phyloP scores from a whole-genome alignment of 108 stramenopile species.

The Cyclotella choctawhatcheeana region DNA sequence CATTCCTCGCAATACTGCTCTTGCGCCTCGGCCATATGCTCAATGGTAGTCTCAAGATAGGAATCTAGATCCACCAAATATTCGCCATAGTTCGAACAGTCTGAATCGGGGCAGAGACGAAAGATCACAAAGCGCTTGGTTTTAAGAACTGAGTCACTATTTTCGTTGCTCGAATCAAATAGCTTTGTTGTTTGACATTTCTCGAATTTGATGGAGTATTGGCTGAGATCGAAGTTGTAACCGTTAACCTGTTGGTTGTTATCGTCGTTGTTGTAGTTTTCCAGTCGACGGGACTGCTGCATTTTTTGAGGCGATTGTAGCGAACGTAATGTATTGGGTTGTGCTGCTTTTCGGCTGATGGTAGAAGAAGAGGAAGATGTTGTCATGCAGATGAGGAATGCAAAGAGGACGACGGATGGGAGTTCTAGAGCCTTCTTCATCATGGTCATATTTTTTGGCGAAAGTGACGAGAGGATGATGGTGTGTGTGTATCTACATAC shows the following conservation, averaged over 20 bases:
- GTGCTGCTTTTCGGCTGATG: too few relatives aligned
- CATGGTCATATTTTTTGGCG: too few relatives aligned
- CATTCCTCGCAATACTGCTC: conserved; percentile 79
- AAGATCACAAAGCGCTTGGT: conserved; percentile 86
- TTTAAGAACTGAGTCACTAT: conserved; percentile 61
- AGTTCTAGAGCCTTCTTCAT: too few relatives aligned
- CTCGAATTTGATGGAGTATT: conserved; percentile 81
- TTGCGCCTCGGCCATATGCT: conserved; percentile 69
- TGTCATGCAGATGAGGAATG: too few relatives aligned
- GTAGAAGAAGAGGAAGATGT: too few relatives aligned
- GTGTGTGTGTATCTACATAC: too few relatives aligned
- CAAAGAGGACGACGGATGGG: too few relatives aligned
- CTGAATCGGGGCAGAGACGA: conserved; percentile 75
- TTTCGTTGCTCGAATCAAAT: conserved; percentile 61
- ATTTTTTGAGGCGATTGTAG: neutral
- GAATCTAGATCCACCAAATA: conserved; percentile 81
- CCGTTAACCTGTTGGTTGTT: neutral
- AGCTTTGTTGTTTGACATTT: conserved; percentile 82
- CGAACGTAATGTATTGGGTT: neutral
- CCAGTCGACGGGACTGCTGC: neutral
- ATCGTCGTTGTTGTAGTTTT: neutral
- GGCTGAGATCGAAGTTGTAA: conserved; percentile 71
- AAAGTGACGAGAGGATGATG: too few relatives aligned
- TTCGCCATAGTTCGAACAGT: conserved; percentile 78
- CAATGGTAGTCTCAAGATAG: conserved; percentile 71